Base-by-base conservation (phyloP, 2,329 filamentous ascomycete species). In the Chalara sp. region DNA sequence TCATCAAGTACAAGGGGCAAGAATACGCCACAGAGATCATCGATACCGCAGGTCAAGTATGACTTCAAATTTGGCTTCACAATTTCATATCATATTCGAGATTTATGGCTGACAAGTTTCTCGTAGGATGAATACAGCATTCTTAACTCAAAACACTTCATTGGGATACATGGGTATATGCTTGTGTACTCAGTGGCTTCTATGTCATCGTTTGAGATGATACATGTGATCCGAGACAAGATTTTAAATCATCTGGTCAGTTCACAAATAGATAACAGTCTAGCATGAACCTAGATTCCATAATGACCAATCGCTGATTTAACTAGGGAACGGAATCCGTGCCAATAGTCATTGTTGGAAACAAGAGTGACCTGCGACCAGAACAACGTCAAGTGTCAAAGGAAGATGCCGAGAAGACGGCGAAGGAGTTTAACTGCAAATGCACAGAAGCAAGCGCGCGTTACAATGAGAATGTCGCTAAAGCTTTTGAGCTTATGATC, bases 151-250 rank as follows among this genome's bases (percentile, higher is more conserved):
- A 97, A 97, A 74, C 92, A 97, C 68, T 97, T 97, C 65, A 97
- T 99, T 68, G 93, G 93, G 56, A 97, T 97, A 60, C 93, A 99
- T 74, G 93, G 93, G 51, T 99, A 97, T 70, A 90, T 99, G 80
- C 86, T 99, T 54, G 92, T 96, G 46, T 99, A 99, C 72, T 96
- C 91, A n/a, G 91, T 99, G 46, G 87, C 88, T 28, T 96, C 89
- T 45, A 84, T 89, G 64, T 87, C 93, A 62, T 95, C 90, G 7
- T 97, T 96, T 65, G 93, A 99, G 68, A 99, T 97, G 92, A 86
- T 96, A 47, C 83, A 88, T 64, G 89, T 96, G 53, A 96, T 99
- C 59, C 80, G 91, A 30, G 92, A 97, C 68, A 99, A 97, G 78
- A 96, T 99, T 56, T 75, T 99, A 52, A 96, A 96, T 68, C 92